Evolutionary conservation across 768 basidiomycete genomes (phyloP).

Genomic region (Pholiota microspora): DNA sequence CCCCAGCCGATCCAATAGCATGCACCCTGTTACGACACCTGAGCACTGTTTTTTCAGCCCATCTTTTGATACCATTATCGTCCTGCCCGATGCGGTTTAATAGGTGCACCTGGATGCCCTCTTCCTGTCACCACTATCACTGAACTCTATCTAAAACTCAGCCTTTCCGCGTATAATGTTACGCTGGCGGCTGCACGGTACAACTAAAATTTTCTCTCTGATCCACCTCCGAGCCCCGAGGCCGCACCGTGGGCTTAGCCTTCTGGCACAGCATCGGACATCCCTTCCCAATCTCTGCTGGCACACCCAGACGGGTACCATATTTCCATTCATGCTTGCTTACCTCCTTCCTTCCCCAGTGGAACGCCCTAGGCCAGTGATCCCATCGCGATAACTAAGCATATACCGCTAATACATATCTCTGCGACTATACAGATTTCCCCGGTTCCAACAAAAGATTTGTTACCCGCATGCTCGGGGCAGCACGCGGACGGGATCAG

Average conservation of each 20-base stretch:
- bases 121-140: constrained; percentile 3
- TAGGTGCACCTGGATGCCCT: neutral
- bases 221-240: neutral
- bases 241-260: neutral
- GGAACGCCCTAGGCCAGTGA: neutral
- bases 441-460: neutral
- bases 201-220: neutral
- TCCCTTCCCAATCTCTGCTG: neutral
- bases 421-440: no score
- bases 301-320: neutral
- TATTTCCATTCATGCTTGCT: neutral
- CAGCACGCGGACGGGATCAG: neutral
- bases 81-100: constrained; percentile 9
- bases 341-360: neutral
- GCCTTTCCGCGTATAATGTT: neutral
- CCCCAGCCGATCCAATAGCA: constrained; percentile 3
- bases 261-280: neutral
- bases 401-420: neutral
- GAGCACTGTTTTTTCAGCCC: constrained; percentile 5
- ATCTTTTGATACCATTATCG: constrained; percentile 3
- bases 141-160: constrained; percentile 3
- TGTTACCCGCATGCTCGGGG: neutral
- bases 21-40: constrained; percentile 7
- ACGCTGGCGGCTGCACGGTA: neutral
- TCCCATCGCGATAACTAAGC: neutral